These are phyloP conservation scores for Leccinum truebloodii DNA, from an alignment of 768 basidiomycete genomes.

Conservation along the genomic window DNA sequence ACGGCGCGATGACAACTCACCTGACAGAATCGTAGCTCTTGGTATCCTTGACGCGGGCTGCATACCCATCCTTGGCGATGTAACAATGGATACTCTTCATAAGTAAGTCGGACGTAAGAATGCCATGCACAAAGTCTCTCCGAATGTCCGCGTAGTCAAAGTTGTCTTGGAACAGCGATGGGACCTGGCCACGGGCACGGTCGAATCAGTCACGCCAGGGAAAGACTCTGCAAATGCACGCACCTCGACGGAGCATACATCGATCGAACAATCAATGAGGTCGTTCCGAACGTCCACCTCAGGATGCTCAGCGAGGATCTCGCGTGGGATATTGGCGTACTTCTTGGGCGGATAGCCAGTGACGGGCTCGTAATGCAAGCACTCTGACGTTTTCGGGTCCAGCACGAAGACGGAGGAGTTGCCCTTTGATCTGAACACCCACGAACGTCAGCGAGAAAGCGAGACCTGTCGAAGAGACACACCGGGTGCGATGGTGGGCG, in stretches of 20 bases:
- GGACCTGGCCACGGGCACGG: slow-evolving; percentile 57
- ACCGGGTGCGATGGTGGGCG: slow-evolving; percentile 72
- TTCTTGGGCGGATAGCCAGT: slow-evolving; percentile 67
- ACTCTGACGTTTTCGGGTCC: slow-evolving; percentile 73
- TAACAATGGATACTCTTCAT: slow-evolving; percentile 95
- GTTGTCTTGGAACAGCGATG: slow-evolving; percentile 96
- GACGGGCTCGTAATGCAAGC: slow-evolving; percentile 82
- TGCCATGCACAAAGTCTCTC: slow-evolving; percentile 90
- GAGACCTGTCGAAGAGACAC: slow-evolving; percentile 21
- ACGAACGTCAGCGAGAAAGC: slow-evolving; percentile 1
- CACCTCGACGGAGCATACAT: slow-evolving; percentile 93
- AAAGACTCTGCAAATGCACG: slow-evolving; percentile 10
- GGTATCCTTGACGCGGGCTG: slow-evolving; percentile 91
- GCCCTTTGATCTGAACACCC: slow-evolving; percentile 54
- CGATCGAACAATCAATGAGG: slow-evolving; percentile 85
- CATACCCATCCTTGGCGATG: slow-evolving; percentile 85
- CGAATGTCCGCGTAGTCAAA: slow-evolving; percentile 95
- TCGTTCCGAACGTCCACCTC: slow-evolving; percentile 89
- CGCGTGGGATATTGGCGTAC: slow-evolving; percentile 70
- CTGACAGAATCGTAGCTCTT: slow-evolving; percentile 89
- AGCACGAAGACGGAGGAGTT: slow-evolving; percentile 81
- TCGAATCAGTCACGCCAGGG: background rate
- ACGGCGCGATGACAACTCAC: slow-evolving; percentile 46
- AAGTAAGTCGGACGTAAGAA: slow-evolving; percentile 90
- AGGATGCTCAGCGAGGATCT: slow-evolving; percentile 66